Evolutionary conservation across 2,329 filamentous ascomycete genomes (phyloP), one percentile per base, ranked within the genome.

Genomic region (Bipolaris zeicola): DNA sequence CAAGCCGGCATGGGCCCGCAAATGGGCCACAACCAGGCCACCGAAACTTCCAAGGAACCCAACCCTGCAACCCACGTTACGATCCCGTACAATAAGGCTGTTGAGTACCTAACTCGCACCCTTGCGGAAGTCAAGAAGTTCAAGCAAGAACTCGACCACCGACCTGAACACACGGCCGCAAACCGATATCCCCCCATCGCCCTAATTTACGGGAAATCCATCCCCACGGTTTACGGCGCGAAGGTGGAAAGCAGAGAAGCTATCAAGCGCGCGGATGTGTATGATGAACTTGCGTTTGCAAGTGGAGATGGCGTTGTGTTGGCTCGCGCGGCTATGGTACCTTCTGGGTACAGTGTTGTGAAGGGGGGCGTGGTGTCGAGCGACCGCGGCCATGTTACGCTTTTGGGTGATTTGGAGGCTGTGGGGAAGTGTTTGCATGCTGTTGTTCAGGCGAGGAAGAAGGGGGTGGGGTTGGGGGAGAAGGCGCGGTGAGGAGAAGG

Each of bases 301-400:
- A 89, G 88, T 20, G 92, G 93, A 2, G 93, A 98, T 71, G 94
- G 93, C 0, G 93, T 98, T 0, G 92, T 94, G 52, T 82, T 97
- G 6, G 91, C 93, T 0, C 86, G 86, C 48, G 91, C 94, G 59
- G 90, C 92, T 0, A 94, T 96, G 90, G 76, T 96, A 41, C 93
- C 93, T 0, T 78, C 85, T 2, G 92, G 92, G 0, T 97, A 96
- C 72, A 82, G 84, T 46, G 81, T 90, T 34, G 91, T 88, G 1
- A 85, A 83, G 43, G 89, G 88, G 11, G 92, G 92, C 0, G 80
- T 91, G 16, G 85, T 96, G 11, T 88, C 86, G 64, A 92, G 89
- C 51, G 91, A 96, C 63, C 82, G 92, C 3, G 93, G 94, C 0
- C 94, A 98, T 78, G 89, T 97, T 34, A 92, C 90, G 1, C 81